Percentiles rank a stretch among this genome's conserved stretches.
phyloP scores from a whole-genome alignment of 75 land plant genomes.

The Chamaecyparis obtusa region DNA sequence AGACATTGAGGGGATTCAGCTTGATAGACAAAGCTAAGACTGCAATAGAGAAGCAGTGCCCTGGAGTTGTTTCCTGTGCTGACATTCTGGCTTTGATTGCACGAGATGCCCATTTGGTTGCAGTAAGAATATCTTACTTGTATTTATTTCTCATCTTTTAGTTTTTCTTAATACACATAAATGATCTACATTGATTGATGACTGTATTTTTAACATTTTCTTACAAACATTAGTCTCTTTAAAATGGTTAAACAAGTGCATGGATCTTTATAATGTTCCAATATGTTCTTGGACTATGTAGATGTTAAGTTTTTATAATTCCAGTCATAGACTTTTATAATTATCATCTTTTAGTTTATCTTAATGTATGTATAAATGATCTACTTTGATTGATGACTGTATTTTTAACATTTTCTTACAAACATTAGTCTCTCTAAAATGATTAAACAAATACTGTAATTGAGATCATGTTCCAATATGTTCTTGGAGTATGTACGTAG shows the following conservation, averaged over 20 bases:
- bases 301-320: too few species aligned
- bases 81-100: conserved; percentile 35
- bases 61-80: conserved; percentile 32
- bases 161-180: conserved; percentile 1
- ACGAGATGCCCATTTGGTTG: conserved; percentile 24
- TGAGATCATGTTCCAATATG: too few species aligned
- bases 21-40: conserved; percentile 28
- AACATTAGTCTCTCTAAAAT: too few species aligned
- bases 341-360: background rate
- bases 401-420: too few species aligned
- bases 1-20: conserved; percentile 17
- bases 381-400: conserved; percentile 64
- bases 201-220: conserved; percentile 9
- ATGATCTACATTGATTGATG: conserved; percentile 60
- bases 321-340: too few species aligned
- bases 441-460: too few species aligned
- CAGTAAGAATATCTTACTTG: background rate
- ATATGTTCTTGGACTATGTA: too few species aligned
- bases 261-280: too few species aligned
- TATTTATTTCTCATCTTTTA: background rate
- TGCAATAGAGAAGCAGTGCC: conserved; percentile 22
- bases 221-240: too few species aligned
- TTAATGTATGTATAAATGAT: conserved; percentile 16
- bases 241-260: too few species aligned
- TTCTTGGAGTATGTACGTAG: too few species aligned